Conservation (phyloP, 176 grass and related monocot genomes). For the Aechmea fasciata region DNA sequence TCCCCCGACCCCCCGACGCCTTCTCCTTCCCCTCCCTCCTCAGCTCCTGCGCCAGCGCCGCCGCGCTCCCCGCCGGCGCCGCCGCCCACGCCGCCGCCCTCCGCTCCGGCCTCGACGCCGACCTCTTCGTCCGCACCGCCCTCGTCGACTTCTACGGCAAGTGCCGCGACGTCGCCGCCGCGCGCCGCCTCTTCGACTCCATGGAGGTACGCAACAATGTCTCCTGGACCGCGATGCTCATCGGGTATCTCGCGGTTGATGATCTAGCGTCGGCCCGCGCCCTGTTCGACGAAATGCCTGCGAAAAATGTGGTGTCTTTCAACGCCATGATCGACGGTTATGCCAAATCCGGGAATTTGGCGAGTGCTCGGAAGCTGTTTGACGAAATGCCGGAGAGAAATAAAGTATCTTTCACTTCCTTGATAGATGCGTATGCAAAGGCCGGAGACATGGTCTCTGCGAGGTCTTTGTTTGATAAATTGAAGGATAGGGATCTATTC, state of each 20-base stretch:
- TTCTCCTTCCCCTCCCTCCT: slow-evolving; percentile 69
- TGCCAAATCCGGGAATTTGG: slow-evolving; percentile 54
- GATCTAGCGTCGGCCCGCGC: slow-evolving; percentile 31
- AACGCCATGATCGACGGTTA: slow-evolving; percentile 69
- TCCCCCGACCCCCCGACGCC: slow-evolving; percentile 34
- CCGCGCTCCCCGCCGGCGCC: slow-evolving; percentile 20
- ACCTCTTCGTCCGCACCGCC: slow-evolving; percentile 64
- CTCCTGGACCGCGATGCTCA: slow-evolving; percentile 59
- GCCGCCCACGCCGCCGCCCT: slow-evolving; percentile 43
- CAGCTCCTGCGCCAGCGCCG: slow-evolving; percentile 30
- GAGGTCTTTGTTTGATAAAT: slow-evolving; percentile 53
- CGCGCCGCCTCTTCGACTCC: slow-evolving; percentile 46
- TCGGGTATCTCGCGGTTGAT: slow-evolving; percentile 24
- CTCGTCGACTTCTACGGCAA: slow-evolving; percentile 69
- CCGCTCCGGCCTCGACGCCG: slow-evolving; percentile 48
- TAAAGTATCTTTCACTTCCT: slow-evolving; percentile 37
- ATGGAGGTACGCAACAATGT: slow-evolving; percentile 41
- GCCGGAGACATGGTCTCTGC: slow-evolving; percentile 43
- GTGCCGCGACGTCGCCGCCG: slow-evolving; percentile 23
- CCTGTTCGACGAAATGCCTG: slow-evolving; percentile 56
- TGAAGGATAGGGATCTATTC: slow-evolving; percentile 42
- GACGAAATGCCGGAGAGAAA: slow-evolving; percentile 62
- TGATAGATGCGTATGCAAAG: slow-evolving; percentile 75
- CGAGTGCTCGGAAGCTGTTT: slow-evolving; percentile 36
- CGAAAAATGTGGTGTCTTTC: slow-evolving; percentile 55